A percentile compares a stretch with the other conserved stretches of the same genome.
These are phyloP conservation scores for Thermomyces lanuginosus DNA, from an alignment of 2,329 filamentous ascomycete genomes.

Conservation along the genomic window DNA sequence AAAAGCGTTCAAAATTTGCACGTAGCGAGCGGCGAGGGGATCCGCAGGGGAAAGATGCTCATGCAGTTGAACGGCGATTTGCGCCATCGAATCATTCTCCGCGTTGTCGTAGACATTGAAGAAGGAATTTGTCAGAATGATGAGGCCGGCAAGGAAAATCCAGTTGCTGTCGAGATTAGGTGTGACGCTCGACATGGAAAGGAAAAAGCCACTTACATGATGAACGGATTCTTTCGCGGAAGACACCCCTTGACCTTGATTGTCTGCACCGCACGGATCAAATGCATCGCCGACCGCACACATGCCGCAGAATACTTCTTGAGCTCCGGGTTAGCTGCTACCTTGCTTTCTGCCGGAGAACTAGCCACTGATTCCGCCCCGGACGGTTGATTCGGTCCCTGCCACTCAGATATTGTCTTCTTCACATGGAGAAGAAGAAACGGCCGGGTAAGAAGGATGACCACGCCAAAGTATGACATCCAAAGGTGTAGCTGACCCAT, in stretches of 20 bases:
- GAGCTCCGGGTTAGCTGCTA: constrained; percentile 8
- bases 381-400: constrained; percentile 1
- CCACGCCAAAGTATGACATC: constrained; percentile 45
- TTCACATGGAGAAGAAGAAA: constrained; percentile 25
- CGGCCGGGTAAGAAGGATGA: constrained; percentile 47
- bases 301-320: constrained; percentile 34
- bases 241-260: constrained; percentile 32
- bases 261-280: constrained; percentile 32
- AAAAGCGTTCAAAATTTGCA: constrained; percentile 37
- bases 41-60: constrained; percentile 34
- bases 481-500: constrained; percentile 48
- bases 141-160: constrained; percentile 38
- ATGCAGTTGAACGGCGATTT: constrained; percentile 34
- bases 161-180: constrained; percentile 31
- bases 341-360: constrained; percentile 7
- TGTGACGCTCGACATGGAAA: background rate
- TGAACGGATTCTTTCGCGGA: constrained; percentile 38
- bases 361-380: constrained; percentile 6
- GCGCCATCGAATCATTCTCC: constrained; percentile 29
- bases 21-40: constrained; percentile 34
- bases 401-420: constrained; percentile 7
- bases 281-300: constrained; percentile 35
- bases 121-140: constrained; percentile 43
- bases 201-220: constrained; percentile 31
- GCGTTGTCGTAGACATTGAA: constrained; percentile 33